Evolutionary conservation across 2,329 filamentous ascomycete genomes (phyloP), one percentile per base, ranked within the genome.

Genomic region (Periconia macrospinosa): DNA sequence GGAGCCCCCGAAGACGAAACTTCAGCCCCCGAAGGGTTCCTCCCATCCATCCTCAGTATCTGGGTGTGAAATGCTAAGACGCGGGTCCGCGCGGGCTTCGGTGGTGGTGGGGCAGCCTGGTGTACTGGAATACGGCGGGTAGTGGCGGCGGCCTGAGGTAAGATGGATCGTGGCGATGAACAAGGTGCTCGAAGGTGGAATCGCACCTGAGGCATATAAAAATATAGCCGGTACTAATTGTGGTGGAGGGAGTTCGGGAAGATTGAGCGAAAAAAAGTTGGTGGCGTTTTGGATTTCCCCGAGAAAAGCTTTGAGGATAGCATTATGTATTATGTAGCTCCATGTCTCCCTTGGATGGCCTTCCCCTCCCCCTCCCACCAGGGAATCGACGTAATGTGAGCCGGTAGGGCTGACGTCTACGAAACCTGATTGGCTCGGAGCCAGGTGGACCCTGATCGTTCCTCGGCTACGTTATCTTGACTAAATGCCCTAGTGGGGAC

Each of bases 11-110:
- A 20, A 7, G 46, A 50, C 30, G 56, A 54, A 23, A 30, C 23
- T 13, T n/a, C 15, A 20, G 43, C 43, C 15, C 15, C 33, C 3
- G 64, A 59, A 17, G 60, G 49, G 50, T 59, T 58, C 43, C 67
- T 59, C 8, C 62, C 51, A 30, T 70, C 65, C 72, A 74, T 75
- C 46, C 55, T 67, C 30, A 68, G 56, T 11, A 68, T 50, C 15
- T 60, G 62, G 2, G 62, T 64, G 52, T 69, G 65, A 42, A 62
- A 61, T 44, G 56, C 56, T 56, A 60, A 63, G 56, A 63, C 52
- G 49, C 60, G 64, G 54, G 62, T 59, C 51, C 55, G 56, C 41
- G 60, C 54, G 42, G 55, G 35, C 40, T 44, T 23, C 49, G 50
- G 58, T 47, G 47, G 53, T 53, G 46, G 53, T 37, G 58, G 54